Evolutionary conservation across 1,284 basidiomycete genomes (phyloP).

Genomic region (Acaromyces ingoldii): DNA sequence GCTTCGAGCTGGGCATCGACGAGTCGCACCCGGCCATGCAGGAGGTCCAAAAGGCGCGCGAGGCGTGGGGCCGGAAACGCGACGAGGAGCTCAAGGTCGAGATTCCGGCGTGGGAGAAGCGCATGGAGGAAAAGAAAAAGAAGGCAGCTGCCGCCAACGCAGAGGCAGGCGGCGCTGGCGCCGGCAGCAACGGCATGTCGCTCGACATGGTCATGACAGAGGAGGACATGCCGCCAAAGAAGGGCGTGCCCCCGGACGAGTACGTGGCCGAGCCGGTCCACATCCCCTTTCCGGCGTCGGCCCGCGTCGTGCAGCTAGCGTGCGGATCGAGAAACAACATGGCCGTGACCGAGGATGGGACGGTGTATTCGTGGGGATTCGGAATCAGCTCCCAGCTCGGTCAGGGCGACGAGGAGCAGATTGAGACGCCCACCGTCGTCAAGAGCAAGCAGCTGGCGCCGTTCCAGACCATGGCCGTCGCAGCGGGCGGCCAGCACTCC

Average conservation of each 20-base stretch:
- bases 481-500: constrained; percentile 57
- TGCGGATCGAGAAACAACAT: constrained; percentile 76
- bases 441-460: constrained; percentile 55
- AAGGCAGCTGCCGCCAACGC: constrained; percentile 26
- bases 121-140: constrained; percentile 43
- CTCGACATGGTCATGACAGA: constrained; percentile 4
- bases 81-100: constrained; percentile 13
- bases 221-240: constrained; percentile 15
- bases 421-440: constrained; percentile 64
- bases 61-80: constrained; percentile 32
- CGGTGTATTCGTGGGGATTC: constrained; percentile 79
- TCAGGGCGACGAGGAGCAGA: constrained; percentile 54
- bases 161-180: constrained; percentile 16
- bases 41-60: constrained; percentile 50
- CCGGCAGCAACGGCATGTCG: constrained; percentile 40
- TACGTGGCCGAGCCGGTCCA: constrained; percentile 35
- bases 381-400: constrained; percentile 60
- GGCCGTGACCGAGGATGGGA: constrained; percentile 70
- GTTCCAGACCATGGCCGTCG: constrained; percentile 53
- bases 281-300: constrained; percentile 50
- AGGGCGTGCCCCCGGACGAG: constrained; percentile 19
- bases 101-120: constrained; percentile 9
- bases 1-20: constrained; percentile 69
- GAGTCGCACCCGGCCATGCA: constrained; percentile 61
- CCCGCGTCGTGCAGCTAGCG: constrained; percentile 67